Evolutionary conservation across 305 asterid genomes (phyloP).

Genomic region (Fraxinus latifolia): DNA sequence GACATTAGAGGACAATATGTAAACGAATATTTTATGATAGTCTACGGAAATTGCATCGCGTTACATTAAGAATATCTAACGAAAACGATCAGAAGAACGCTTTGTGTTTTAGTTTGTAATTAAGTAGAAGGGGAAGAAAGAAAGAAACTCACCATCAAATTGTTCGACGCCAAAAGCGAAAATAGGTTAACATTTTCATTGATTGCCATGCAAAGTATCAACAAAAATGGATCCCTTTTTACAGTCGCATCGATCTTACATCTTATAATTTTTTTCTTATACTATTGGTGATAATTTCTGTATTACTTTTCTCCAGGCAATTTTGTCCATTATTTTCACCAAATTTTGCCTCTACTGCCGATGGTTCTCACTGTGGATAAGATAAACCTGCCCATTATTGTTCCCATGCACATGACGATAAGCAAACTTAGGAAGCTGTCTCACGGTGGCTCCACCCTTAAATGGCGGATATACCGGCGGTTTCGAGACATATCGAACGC

Average conservation of each 20-base stretch:
- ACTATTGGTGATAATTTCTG: background rate
- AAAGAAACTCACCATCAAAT: slow-evolving; percentile 3
- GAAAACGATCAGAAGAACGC: background rate
- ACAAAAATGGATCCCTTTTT: slow-evolving; percentile 28
- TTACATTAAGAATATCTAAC: background rate
- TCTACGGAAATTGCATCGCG: background rate
- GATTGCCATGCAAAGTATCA: slow-evolving; percentile 14
- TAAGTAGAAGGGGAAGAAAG: background rate
- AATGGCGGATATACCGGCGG: slow-evolving; percentile 43
- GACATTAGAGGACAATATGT: background rate
- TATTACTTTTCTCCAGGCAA: background rate
- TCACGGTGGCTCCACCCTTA: slow-evolving; percentile 28
- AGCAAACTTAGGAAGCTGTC: slow-evolving; percentile 33
- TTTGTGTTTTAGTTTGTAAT: background rate
- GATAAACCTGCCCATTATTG: slow-evolving; percentile 36
- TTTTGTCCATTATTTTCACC: background rate
- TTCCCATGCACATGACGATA: slow-evolving; percentile 34
- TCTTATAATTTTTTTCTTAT: background rate
- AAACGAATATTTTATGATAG: background rate
- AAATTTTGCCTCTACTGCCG: slow-evolving; percentile 34
- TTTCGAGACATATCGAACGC: slow-evolving; percentile 34
- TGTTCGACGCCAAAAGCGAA: slow-evolving; percentile 7
- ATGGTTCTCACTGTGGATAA: slow-evolving; percentile 25
- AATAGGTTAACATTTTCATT: slow-evolving; percentile 16
- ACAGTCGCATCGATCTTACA: slow-evolving; percentile 24